Evolutionary conservation across 352 stramenopile species (phyloP).

Genomic region (Globisporangium nodosum): DNA sequence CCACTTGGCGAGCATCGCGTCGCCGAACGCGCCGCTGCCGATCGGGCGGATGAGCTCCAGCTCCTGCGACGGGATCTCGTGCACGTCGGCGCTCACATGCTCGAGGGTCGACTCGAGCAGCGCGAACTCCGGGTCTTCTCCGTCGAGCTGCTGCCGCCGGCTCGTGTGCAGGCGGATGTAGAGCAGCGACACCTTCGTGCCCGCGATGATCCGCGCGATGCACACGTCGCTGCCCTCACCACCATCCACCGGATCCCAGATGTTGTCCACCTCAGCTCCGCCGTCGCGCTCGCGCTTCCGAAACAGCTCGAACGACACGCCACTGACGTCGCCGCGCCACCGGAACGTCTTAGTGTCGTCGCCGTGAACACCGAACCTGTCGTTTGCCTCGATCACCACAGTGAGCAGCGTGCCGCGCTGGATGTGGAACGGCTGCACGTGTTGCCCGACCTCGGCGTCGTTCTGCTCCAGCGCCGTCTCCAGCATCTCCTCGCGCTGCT

Average conservation of each 20-base stretch:
- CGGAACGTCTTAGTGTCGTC: slow-evolving; percentile 58
- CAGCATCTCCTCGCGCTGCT: slow-evolving; percentile 59
- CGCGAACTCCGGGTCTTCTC: slow-evolving; percentile 15
- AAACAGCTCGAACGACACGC: slow-evolving; percentile 56
- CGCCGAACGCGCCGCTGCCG: slow-evolving; percentile 59
- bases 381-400: slow-evolving; percentile 41
- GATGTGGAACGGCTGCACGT: slow-evolving; percentile 48
- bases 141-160: slow-evolving; percentile 2
- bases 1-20: slow-evolving; percentile 59
- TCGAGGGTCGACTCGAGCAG: slow-evolving; percentile 38
- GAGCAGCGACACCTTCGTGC: slow-evolving; percentile 56
- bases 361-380: slow-evolving; percentile 29
- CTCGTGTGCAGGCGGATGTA: slow-evolving; percentile 41
- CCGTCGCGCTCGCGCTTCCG: slow-evolving; percentile 13
- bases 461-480: slow-evolving; percentile 48
- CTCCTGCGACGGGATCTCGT: slow-evolving; percentile 40
- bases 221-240: slow-evolving; percentile 28
- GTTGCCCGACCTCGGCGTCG: slow-evolving; percentile 37
- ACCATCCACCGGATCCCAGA: slow-evolving; percentile 11
- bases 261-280: background rate
- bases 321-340: slow-evolving; percentile 52
- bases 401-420: slow-evolving; percentile 57
- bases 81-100: slow-evolving; percentile 35
- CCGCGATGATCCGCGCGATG: slow-evolving; percentile 47
- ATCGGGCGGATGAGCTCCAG: slow-evolving; percentile 53